A percentile compares a stretch with the other conserved stretches of the same genome.
Conservation (phyloP, 805 yeast species). For the Candida takata region DNA sequence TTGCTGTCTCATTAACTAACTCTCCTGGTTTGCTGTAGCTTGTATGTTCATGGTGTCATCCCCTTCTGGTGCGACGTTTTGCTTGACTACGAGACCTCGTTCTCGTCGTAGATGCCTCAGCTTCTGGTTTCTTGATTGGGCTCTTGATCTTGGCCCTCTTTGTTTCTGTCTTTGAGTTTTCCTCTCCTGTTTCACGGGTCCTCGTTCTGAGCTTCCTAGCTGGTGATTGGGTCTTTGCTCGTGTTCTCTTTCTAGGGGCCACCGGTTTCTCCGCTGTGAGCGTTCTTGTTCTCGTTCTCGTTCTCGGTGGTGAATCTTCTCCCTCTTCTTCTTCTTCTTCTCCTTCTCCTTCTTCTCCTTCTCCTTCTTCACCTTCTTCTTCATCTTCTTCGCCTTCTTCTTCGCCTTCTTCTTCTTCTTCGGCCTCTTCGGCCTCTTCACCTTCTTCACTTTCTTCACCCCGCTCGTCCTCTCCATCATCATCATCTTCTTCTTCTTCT, state of each 20-base stretch:
- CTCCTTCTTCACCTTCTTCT: conserved; percentile 2
- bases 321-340: conserved; percentile 11
- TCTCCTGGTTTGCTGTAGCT: too few relatives aligned
- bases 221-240: conserved; percentile 2
- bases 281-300: conserved; percentile 7
- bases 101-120: not conserved
- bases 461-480: conserved; percentile 3
- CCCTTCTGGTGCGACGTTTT: conserved; percentile 3
- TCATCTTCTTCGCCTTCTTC: conserved; percentile 5
- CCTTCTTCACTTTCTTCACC: conserved; percentile 1
- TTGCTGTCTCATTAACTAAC: too few relatives aligned
- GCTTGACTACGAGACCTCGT: conserved; percentile 6
- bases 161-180: conserved; percentile 1
- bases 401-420: conserved; percentile 4
- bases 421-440: conserved; percentile 3
- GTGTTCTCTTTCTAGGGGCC: conserved; percentile 4
- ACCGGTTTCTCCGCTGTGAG: conserved; percentile 1
- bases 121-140: not conserved
- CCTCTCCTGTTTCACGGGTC: conserved; percentile 5
- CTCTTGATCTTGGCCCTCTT: conserved; percentile 1
- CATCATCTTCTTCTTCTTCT: conserved; percentile 3
- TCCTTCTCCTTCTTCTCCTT: conserved; percentile 3
- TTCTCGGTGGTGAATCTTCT: conserved; percentile 5
- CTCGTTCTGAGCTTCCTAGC: conserved; percentile 7
- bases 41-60: not conserved